phyloP scores from a whole-genome alignment of 169 alveolate species.

The Babesia bovis region DNA sequence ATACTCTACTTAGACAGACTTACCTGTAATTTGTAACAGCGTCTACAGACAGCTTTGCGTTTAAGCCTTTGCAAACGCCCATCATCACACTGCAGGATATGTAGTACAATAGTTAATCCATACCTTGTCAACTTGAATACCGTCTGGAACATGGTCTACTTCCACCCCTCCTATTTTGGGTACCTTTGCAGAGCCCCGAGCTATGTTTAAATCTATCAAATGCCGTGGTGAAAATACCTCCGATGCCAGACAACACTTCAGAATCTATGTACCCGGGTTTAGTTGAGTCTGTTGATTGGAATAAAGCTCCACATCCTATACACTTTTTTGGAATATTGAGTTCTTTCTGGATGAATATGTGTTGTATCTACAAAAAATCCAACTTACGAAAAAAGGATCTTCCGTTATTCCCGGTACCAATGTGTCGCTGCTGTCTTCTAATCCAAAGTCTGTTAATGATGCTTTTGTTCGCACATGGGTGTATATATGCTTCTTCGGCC shows the following conservation, averaged over 20 bases:
- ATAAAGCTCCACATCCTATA: slow-evolving; percentile 77
- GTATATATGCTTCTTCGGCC: too few relatives aligned
- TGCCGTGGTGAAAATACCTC: slow-evolving; percentile 17
- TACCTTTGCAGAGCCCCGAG: slow-evolving; percentile 55
- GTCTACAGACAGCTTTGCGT: slow-evolving; percentile 69
- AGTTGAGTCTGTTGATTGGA: slow-evolving; percentile 68
- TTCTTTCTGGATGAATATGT: slow-evolving; percentile 45
- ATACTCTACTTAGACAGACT: neutral
- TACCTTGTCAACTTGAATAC: slow-evolving; percentile 72
- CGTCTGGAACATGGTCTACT: slow-evolving; percentile 73
- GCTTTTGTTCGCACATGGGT: too few relatives aligned
- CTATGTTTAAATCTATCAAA: neutral
- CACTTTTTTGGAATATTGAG: slow-evolving; percentile 52
- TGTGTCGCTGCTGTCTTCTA: slow-evolving; percentile 12
- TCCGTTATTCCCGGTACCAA: slow-evolving; percentile 61
- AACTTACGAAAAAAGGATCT: slow-evolving; percentile 63
- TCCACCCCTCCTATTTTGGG: slow-evolving; percentile 76
- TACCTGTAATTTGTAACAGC: slow-evolving; percentile 77
- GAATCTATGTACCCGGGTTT: slow-evolving; percentile 73
- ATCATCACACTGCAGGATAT: slow-evolving; percentile 45
- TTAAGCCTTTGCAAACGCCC: slow-evolving; percentile 59
- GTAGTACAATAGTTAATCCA: neutral
- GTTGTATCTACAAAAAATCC: neutral
- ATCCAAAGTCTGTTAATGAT: slow-evolving; percentile 54
- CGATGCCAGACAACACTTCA: slow-evolving; percentile 59